phyloP scores from a whole-genome alignment of 805 yeast species.

The Torulaspora delbrueckii region DNA sequence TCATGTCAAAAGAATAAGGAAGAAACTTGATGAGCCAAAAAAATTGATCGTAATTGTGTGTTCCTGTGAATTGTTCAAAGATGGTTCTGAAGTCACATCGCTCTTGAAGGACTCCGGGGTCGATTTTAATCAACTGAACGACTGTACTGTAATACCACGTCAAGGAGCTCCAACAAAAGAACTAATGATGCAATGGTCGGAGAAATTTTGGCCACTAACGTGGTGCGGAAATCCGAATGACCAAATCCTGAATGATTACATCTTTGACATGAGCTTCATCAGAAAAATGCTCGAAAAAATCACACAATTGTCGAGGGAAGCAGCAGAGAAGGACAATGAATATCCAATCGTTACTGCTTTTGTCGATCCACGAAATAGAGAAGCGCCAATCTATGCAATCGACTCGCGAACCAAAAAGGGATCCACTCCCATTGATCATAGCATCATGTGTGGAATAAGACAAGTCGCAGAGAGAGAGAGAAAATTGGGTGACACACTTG shows the following conservation, averaged over 20 bases:
- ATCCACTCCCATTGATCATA: conserved; percentile 59
- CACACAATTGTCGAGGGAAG: conserved; percentile 20
- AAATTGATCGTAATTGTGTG: conserved; percentile 45
- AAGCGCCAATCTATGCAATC: conserved; percentile 34
- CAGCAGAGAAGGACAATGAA: conserved; percentile 12
- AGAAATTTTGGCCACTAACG: conserved; percentile 73
- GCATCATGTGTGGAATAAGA: conserved; percentile 67
- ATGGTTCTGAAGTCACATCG: conserved; percentile 25
- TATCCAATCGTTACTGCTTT: conserved; percentile 57
- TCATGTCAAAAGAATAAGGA: conserved; percentile 53
- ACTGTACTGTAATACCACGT: conserved; percentile 45
- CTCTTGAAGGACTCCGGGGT: conserved; percentile 17
- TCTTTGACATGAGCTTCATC: conserved; percentile 45
- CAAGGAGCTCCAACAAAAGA: conserved; percentile 69
- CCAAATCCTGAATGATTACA: conserved; percentile 56
- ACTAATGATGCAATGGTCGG: conserved; percentile 61
- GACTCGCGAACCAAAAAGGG: conserved; percentile 38
- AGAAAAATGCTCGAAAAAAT: conserved; percentile 32
- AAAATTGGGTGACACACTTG: conserved; percentile 3
- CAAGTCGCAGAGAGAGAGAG: conserved; percentile 55
- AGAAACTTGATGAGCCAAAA: conserved; percentile 21
- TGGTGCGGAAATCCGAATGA: conserved; percentile 92
- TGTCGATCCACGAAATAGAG: conserved; percentile 50
- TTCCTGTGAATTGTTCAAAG: conserved; percentile 36
- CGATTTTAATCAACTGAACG: conserved; percentile 19